Evolutionary conservation across 139 green algal species (phyloP).

Genomic region (Coelastrella sp.): DNA sequence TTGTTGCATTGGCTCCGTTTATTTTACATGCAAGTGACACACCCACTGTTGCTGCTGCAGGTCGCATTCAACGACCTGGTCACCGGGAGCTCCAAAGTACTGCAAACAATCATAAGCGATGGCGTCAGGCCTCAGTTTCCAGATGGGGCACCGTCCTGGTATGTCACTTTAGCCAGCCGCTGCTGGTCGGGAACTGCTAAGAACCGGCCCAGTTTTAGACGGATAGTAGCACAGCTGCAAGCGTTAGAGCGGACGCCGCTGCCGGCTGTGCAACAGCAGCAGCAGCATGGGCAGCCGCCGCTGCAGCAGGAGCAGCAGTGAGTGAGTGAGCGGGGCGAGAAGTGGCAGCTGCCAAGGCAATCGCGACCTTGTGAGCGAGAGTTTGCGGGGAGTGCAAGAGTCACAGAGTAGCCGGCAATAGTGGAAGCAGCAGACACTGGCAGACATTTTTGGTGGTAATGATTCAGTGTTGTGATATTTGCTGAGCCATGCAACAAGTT

Average conservation of each 20-base stretch:
- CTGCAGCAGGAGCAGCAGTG: neutral
- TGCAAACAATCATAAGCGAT: conserved; percentile 60
- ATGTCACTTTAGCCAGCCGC: conserved; percentile 50
- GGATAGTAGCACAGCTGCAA: conserved; percentile 51
- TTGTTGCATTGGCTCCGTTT: too few species aligned
- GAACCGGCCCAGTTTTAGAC: conserved; percentile 57
- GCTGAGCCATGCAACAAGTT: too few species aligned
- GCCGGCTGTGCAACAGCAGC: neutral
- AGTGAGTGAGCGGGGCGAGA: neutral
- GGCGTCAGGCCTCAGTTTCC: conserved; percentile 56
- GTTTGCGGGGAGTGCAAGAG: neutral
- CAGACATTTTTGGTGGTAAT: too few species aligned
- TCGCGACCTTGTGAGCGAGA: neutral
- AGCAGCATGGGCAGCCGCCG: neutral
- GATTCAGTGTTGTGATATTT: too few species aligned
- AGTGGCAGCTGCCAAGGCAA: neutral
- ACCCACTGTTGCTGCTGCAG: neutral
- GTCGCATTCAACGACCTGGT: conserved; percentile 37
- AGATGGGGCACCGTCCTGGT: conserved; percentile 36
- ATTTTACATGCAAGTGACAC: too few species aligned
- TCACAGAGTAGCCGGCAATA: neutral
- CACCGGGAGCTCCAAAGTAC: conserved; percentile 31
- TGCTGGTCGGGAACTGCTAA: conserved; percentile 54
- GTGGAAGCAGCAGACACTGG: too few species aligned
- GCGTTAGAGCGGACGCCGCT: conserved; percentile 7